Evolutionary conservation across 306 rosid species (phyloP).

Genomic region (Notholithocarpus densiflorus): DNA sequence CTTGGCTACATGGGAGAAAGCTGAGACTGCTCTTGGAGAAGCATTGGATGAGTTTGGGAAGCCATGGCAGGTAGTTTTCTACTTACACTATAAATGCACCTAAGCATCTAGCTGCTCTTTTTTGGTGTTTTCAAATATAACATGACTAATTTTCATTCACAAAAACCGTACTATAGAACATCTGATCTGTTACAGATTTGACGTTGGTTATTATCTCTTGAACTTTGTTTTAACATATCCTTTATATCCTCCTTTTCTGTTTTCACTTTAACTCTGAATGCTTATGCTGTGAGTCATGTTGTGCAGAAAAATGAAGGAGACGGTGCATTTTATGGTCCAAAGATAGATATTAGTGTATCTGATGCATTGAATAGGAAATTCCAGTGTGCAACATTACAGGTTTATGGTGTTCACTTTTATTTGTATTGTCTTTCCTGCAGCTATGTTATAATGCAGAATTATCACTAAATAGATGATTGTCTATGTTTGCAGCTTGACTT

Average conservation of each 20-base stretch:
- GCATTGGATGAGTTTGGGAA: slow-evolving; percentile 84
- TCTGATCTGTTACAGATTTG: neutral
- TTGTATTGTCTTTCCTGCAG: neutral
- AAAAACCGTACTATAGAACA: neutral
- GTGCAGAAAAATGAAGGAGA: slow-evolving; percentile 83
- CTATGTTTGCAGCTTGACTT: slow-evolving; percentile 80
- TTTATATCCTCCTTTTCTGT: slow-evolving; percentile 4
- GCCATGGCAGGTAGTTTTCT: slow-evolving; percentile 74
- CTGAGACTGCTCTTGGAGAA: slow-evolving; percentile 81
- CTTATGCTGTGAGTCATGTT: slow-evolving; percentile 24
- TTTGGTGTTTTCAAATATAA: neutral
- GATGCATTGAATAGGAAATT: slow-evolving; percentile 86
- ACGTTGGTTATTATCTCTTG: neutral
- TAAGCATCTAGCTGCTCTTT: neutral
- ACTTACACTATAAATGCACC: neutral
- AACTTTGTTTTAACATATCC: slow-evolving; percentile 1
- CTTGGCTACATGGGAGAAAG: slow-evolving; percentile 78
- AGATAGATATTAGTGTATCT: slow-evolving; percentile 89
- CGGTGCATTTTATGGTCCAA: slow-evolving; percentile 96
- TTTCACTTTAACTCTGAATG: slow-evolving; percentile 12
- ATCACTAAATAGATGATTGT: slow-evolving; percentile 15
- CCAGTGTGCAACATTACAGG: slow-evolving; percentile 98
- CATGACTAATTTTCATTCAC: neutral
- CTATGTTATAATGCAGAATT: slow-evolving; percentile 8
- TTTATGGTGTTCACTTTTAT: slow-evolving; percentile 22